Evolutionary conservation across 169 alveolate genomes (phyloP), one percentile per base, ranked within the genome.

Genomic region (Eimeria necatrix): DNA sequence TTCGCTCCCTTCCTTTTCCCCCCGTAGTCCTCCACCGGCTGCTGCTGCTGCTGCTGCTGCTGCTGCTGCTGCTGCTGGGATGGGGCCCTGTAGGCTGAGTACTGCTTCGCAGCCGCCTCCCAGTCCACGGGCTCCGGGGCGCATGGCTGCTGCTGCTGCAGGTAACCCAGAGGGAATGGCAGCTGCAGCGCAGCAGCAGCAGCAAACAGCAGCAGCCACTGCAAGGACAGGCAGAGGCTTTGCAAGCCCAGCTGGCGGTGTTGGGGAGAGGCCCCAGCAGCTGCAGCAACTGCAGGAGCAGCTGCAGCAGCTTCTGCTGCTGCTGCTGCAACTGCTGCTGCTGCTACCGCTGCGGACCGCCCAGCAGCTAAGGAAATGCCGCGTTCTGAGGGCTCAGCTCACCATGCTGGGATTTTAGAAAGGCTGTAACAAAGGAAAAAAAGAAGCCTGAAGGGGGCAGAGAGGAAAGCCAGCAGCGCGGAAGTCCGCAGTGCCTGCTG

Each of bases 91-190:
- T 12, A 48, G 64, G 91, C 91, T 12, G 92, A 92, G 92, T 92
- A 92, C 59, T 53, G 88, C 74, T 92, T 92, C 32, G 95, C 95
- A 22, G 95, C 95, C 3, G 92, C 86, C 41, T 92, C 95, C 95
- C 95, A 92, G 92, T 92, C 95, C 14, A 83, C 78, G 41, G 91
- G 60, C 8, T 73, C 91, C 12, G 91, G 41, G 59, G 76, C 52
- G 10, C 48, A 52, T 24, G 48, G 22, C 18, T 83, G 76, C 73
- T 83, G 91, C n/a, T 68, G 32, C 59, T 83, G 91, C 32, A 59
- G 59, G 78, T 9, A 83, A 74, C 76, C 76, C 61, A 83, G 76
- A 59, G 73, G 76, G 53, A 83, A 83, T 16, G 91, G 91, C 14
- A 83, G 73, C 91, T 83, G 91, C 73, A 59, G 53, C 91, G 46